These are phyloP conservation scores for Phytopythium litorale DNA, from an alignment of 352 stramenopile species.

Conservation along the genomic window DNA sequence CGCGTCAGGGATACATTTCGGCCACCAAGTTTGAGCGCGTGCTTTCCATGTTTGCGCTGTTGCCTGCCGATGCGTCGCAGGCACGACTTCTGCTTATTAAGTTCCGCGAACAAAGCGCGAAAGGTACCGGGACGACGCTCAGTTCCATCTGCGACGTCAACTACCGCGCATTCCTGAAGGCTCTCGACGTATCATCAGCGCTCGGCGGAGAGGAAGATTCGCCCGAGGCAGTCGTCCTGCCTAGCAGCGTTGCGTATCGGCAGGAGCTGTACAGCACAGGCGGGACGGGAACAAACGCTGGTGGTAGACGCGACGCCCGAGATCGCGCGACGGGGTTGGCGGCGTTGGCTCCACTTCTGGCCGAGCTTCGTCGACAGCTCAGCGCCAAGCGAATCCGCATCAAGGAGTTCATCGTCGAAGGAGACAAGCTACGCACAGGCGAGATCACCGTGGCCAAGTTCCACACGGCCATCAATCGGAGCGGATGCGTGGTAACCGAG, in stretches of 20 bases:
- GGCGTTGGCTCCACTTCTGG: constrained; percentile 42
- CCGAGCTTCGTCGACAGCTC: constrained; percentile 60
- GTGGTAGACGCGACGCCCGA: constrained; percentile 25
- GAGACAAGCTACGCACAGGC: constrained; percentile 72
- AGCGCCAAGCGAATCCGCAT: constrained; percentile 64
- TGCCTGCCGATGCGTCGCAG: constrained; percentile 43
- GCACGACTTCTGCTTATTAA: constrained; percentile 64
- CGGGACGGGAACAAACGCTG: constrained; percentile 16
- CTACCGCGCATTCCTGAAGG: constrained; percentile 76
- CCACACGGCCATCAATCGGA: constrained; percentile 80
- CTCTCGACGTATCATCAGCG: constrained; percentile 43
- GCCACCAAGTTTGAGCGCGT: constrained; percentile 79
- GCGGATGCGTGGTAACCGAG: constrained; percentile 61
- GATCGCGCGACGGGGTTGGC: constrained; percentile 17
- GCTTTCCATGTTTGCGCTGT: constrained; percentile 65
- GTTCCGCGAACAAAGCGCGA: constrained; percentile 60
- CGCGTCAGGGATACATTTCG: constrained; percentile 77
- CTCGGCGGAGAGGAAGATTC: constrained; percentile 11
- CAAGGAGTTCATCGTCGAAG: constrained; percentile 81
- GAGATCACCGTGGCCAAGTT: constrained; percentile 86
- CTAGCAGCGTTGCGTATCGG: constrained; percentile 55
- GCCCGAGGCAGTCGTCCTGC: constrained; percentile 23
- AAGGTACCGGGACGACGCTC: constrained; percentile 35
- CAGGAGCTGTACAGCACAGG: constrained; percentile 50
- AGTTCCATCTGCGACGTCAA: constrained; percentile 82